Percentiles rank a stretch among this genome's conserved stretches.
phyloP scores from a whole-genome alignment of 179 eudicot genomes.

The Actinidia chinensis region DNA sequence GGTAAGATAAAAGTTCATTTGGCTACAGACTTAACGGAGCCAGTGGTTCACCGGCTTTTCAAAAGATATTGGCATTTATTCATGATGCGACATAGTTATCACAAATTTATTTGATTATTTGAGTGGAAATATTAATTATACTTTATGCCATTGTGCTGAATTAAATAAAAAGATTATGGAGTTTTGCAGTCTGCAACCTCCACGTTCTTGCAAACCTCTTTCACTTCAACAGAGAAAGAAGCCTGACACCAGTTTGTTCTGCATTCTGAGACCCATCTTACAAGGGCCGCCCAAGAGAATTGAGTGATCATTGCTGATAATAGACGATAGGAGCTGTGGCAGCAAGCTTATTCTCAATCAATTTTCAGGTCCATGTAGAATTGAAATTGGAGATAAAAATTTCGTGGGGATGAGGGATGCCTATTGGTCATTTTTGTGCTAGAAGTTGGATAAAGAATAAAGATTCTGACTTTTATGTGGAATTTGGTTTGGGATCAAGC shows the following conservation, averaged over 20 bases:
- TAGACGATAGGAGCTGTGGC: not conserved
- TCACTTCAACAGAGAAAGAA: conserved; percentile 58
- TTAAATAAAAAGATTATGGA: not conserved
- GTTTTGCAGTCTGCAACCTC: conserved; percentile 69
- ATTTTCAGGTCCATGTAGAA: conserved; percentile 63
- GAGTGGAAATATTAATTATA: not conserved
- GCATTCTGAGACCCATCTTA: conserved; percentile 41
- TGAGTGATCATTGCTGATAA: conserved; percentile 4
- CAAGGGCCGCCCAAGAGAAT: conserved; percentile 45
- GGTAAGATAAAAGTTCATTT: conserved; percentile 60
- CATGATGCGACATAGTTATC: not conserved
- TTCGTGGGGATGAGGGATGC: conserved; percentile 86
- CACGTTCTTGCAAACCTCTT: conserved; percentile 62
- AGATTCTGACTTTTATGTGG: conserved; percentile 82
- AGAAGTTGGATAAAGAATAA: conserved; percentile 83
- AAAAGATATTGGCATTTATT: conserved; percentile 22
- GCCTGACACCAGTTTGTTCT: conserved; percentile 63
- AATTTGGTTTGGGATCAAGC: conserved; percentile 41
- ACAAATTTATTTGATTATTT: not conserved
- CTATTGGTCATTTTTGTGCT: conserved; percentile 76
- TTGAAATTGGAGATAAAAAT: conserved; percentile 58
- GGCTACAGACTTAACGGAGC: conserved; percentile 69
- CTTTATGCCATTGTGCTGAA: not conserved
- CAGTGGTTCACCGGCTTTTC: conserved; percentile 94
- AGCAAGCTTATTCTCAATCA: conserved; percentile 19